phyloP scores from a whole-genome alignment of 352 stramenopile species.

The Phytophthora syringae region DNA sequence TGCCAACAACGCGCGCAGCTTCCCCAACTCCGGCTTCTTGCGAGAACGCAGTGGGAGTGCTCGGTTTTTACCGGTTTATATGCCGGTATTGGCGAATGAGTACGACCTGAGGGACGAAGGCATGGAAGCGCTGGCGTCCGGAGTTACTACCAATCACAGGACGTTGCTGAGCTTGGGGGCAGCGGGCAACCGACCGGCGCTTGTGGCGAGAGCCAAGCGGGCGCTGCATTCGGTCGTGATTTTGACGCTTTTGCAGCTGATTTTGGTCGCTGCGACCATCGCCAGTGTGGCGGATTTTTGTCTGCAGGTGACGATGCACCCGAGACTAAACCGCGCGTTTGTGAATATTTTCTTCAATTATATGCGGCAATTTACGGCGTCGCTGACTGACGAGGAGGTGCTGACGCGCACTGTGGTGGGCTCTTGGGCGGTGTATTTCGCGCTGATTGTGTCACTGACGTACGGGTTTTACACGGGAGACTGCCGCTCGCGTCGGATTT shows the following conservation, averaged over 20 bases:
- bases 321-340: conserved; percentile 67
- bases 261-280: conserved; percentile 61
- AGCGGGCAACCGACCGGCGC: conserved; percentile 25
- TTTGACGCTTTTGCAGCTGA: conserved; percentile 51
- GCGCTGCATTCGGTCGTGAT: conserved; percentile 38
- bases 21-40: conserved; percentile 45
- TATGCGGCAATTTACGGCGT: conserved; percentile 64
- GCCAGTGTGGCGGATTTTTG: conserved; percentile 77
- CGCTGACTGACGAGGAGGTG: conserved; percentile 65
- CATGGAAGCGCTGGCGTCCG: conserved; percentile 33
- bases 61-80: conserved; percentile 62
- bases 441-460: conserved; percentile 51
- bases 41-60: conserved; percentile 33
- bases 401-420: conserved; percentile 60
- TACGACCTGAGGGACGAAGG: conserved; percentile 52
- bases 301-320: conserved; percentile 74
- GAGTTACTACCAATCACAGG: conserved; percentile 47
- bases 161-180: conserved; percentile 51
- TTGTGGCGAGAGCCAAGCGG: conserved; percentile 27
- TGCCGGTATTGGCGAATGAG: conserved; percentile 61
- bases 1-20: conserved; percentile 26
- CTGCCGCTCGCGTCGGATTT: conserved; percentile 64
- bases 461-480: conserved; percentile 62
- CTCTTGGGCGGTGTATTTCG: conserved; percentile 58
- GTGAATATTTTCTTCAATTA: conserved; percentile 77